Evolutionary conservation across 768 basidiomycete species (phyloP).

Genomic region (Pulveroboletus sp.): DNA sequence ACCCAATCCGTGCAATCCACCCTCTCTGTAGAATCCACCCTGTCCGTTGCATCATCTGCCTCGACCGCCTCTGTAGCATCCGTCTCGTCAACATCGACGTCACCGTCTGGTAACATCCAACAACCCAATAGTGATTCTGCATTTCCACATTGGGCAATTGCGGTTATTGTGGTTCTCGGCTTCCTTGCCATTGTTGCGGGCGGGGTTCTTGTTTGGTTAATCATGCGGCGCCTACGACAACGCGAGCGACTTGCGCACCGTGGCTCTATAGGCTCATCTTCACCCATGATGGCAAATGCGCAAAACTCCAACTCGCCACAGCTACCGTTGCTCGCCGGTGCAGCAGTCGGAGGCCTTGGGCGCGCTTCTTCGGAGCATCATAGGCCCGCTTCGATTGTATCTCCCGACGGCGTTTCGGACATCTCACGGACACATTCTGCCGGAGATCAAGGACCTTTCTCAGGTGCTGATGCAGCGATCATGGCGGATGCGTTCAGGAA

Average conservation of each 20-base stretch:
- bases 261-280: constrained; percentile 74
- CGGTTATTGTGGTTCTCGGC: constrained; percentile 83
- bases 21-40: constrained; percentile 33
- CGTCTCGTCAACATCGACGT: constrained; percentile 19
- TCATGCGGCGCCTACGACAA: constrained; percentile 65
- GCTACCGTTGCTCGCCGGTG: constrained; percentile 46
- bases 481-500: constrained; percentile 92
- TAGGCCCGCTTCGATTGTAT: constrained; percentile 39
- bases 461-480: constrained; percentile 84
- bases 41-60: constrained; percentile 33
- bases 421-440: constrained; percentile 59
- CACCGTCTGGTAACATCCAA: constrained; percentile 46
- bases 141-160: constrained; percentile 91
- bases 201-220: constrained; percentile 67
- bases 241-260: constrained; percentile 53
- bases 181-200: constrained; percentile 76
- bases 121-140: constrained; percentile 29
- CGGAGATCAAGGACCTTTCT: constrained; percentile 70
- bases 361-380: constrained; percentile 32
- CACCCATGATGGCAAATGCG: constrained; percentile 78
- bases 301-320: constrained; percentile 40
- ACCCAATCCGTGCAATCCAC: constrained; percentile 32
- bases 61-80: constrained; percentile 40
- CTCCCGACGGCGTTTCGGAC: constrained; percentile 75
- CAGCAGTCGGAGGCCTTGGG: constrained; percentile 31